Evolutionary conservation across 2,329 filamentous ascomycete species (phyloP), one percentile per base, ranked within the genome.

Genomic region (Neofusicoccum laricinum): DNA sequence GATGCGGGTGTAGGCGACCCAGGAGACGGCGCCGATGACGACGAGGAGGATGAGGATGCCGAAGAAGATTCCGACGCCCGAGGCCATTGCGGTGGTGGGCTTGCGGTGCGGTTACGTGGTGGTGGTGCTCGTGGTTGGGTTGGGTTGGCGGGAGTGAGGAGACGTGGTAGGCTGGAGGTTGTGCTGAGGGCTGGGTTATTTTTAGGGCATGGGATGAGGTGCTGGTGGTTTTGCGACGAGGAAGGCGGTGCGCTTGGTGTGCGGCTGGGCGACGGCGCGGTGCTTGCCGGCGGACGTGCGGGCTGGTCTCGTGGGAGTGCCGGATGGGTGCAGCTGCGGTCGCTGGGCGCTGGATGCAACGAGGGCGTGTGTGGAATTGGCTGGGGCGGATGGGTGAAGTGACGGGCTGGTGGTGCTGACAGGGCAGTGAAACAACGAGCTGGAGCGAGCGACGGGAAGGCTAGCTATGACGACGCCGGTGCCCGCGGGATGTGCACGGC

Each of bases 41-140:
- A 94, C 76, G 72, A 92, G 84, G 73, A 96, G 87, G 75, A 93
- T 84, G 79, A 93, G 87, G 67, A 89, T 85, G 73, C 88, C 88
- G 68, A 84, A 73, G 69, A 67, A 43, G 62, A 66, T 49, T 61
- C 50, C 51, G 50, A 66, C 48, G 61, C 50, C 62, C 19, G 63
- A 66, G 32, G 58, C 46, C 45, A 63, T 62, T 21, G 64, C 19
- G 21, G 21, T 21, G 62, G 41, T 32, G 25, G 45, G 17, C 6
- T 17, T 32, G 6, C 3, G 15, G 15, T 17, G 63, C 8, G 21
- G 43, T 40, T 19, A 15, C 38, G 50, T 17, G 49, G 17, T 45
- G 30, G 48, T 50, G 32, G 40, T 50, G 36, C 17, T 43, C 25
- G 30, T 55, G 30, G 30, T 43, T 10, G 40, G 41, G 15, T 6